These are phyloP conservation scores for Hypomyces rosellus DNA, from an alignment of 2,329 filamentous ascomycete genomes.

Conservation along the genomic window DNA sequence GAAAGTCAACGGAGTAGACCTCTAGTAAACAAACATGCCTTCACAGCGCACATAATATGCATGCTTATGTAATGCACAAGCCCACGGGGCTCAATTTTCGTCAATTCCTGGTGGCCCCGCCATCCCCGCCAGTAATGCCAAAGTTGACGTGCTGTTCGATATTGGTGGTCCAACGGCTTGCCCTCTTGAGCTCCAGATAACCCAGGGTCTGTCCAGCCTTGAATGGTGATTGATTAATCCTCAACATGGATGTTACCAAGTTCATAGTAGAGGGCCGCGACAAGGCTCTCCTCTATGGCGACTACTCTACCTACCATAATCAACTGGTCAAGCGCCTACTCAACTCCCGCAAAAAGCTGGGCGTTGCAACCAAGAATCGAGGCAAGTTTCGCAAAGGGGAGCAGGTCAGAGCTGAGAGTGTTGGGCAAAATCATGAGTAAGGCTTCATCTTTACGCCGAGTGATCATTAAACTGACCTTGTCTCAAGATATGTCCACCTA, in stretches of 20 bases:
- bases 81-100: slow-evolving; percentile 6
- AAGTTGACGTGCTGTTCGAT: not conserved
- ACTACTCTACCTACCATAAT: slow-evolving; percentile 78
- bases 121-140: slow-evolving; percentile 1
- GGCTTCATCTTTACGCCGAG: slow-evolving; percentile 17
- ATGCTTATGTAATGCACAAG: not conserved
- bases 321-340: slow-evolving; percentile 76
- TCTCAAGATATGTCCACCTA: slow-evolving; percentile 64
- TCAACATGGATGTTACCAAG: slow-evolving; percentile 78
- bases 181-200: not conserved
- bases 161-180: not conserved
- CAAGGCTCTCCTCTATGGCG: slow-evolving; percentile 77
- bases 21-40: too few relatives aligned
- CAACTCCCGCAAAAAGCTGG: slow-evolving; percentile 77
- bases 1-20: too few relatives aligned
- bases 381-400: slow-evolving; percentile 74
- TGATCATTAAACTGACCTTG: not conserved
- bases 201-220: too few relatives aligned
- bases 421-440: slow-evolving; percentile 71
- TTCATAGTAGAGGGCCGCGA: slow-evolving; percentile 75
- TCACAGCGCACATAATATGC: too few relatives aligned
- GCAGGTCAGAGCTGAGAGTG: slow-evolving; percentile 65
- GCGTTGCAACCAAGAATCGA: slow-evolving; percentile 74
- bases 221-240: too few relatives aligned
- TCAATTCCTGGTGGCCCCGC: slow-evolving; percentile 3